Percentiles rank a stretch among this genome's conserved stretches.
phyloP scores from a whole-genome alignment of 495 filamentous ascomycete species.

The Daldinia childiae region DNA sequence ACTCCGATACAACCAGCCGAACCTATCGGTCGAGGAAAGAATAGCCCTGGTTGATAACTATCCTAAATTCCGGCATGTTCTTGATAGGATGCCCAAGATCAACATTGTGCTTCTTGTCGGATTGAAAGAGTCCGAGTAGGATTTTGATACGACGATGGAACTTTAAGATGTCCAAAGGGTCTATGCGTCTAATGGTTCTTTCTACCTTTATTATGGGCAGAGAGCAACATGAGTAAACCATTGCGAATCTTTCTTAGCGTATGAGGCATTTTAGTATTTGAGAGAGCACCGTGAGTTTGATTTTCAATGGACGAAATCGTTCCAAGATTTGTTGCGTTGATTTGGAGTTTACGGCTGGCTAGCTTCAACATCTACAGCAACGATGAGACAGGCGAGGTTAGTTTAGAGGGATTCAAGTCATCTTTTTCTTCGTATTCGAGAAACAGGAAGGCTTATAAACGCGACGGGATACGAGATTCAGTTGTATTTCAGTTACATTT shows the following conservation, averaged over 20 bases:
- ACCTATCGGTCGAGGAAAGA: no score
- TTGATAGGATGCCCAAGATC: slow-evolving; percentile 12
- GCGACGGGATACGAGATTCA: background rate
- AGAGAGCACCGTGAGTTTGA: no score
- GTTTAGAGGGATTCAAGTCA: background rate
- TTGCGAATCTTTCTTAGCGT: no score
- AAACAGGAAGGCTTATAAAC: background rate
- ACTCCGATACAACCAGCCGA: no score
- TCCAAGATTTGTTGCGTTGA: background rate
- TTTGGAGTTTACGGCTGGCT: background rate
- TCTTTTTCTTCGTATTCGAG: background rate
- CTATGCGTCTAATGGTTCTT: no score
- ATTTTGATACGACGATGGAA: no score
- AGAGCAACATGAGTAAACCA: no score
- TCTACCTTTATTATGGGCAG: no score
- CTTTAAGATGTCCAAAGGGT: no score
- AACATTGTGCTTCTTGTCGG: slow-evolving; percentile 6
- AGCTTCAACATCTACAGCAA: background rate
- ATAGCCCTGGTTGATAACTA: background rate
- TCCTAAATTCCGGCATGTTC: background rate
- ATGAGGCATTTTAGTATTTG: no score
- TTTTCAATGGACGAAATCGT: background rate
- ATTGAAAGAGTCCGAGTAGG: background rate
- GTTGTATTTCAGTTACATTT: background rate
- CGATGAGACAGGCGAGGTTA: background rate